phyloP scores from a whole-genome alignment of 805 yeast species.

The Grigorovia humatica region DNA sequence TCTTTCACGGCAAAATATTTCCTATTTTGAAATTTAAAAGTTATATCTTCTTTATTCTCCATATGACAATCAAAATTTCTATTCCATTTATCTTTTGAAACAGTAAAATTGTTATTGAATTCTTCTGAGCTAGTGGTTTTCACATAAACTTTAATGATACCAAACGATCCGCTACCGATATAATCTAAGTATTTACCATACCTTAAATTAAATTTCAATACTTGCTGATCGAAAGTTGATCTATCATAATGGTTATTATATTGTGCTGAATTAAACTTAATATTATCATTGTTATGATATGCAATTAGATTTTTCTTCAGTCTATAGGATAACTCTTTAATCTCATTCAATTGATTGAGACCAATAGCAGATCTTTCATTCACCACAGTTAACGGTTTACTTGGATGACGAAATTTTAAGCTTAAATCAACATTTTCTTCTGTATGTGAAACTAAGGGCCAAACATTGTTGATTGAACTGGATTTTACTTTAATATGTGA shows the following conservation, averaged over 20 bases:
- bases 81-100: conserved; percentile 24
- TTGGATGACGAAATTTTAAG: neutral
- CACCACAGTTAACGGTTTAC: neutral
- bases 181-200: conserved; percentile 44
- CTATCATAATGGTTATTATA: too few relatives aligned
- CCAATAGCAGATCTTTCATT: conserved; percentile 34
- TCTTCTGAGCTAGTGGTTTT: conserved; percentile 20
- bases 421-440: neutral
- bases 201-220: conserved; percentile 18
- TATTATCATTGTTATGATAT: conserved; percentile 7
- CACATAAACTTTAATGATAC: conserved; percentile 81
- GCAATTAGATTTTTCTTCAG: conserved; percentile 4
- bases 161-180: conserved; percentile 91
- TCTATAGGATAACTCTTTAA: conserved; percentile 33
- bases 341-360: conserved; percentile 37
- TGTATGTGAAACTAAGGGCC: neutral
- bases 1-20: conserved; percentile 83
- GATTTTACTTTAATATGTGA: neutral
- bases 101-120: neutral
- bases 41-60: neutral
- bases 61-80: conserved; percentile 53
- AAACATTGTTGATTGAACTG: neutral
- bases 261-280: too few relatives aligned
- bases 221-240: neutral
- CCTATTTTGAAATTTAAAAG: conserved; percentile 21